These are phyloP conservation scores for Scytalidium lignicola DNA, from an alignment of 2,329 filamentous ascomycete species.

Conservation along the genomic window DNA sequence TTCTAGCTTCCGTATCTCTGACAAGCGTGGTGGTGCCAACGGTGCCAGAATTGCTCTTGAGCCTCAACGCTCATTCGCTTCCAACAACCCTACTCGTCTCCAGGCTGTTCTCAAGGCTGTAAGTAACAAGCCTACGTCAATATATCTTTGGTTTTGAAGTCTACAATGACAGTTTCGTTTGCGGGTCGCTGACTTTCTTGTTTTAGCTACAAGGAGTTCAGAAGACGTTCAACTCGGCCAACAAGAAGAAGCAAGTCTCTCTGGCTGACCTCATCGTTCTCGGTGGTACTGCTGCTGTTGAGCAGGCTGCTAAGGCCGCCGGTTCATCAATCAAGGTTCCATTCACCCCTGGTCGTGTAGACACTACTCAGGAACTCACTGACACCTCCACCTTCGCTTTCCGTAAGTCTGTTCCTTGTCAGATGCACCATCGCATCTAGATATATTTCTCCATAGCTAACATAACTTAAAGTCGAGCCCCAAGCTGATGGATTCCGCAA, in stretches of 20 bases:
- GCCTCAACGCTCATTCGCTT: conserved; percentile 50
- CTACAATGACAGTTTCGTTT: neutral
- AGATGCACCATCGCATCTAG: neutral
- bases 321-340: conserved; percentile 37
- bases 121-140: conserved; percentile 1
- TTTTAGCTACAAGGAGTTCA: conserved; percentile 29
- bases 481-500: conserved; percentile 54
- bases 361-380: conserved; percentile 52
- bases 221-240: conserved; percentile 48
- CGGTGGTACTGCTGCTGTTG: conserved; percentile 48
- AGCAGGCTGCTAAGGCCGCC: conserved; percentile 40
- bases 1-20: conserved; percentile 47
- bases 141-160: neutral
- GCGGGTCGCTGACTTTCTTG: neutral
- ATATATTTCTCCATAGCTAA: too few relatives aligned
- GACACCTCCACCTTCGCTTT: conserved; percentile 47
- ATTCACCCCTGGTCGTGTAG: conserved; percentile 52
- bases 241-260: conserved; percentile 50
- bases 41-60: conserved; percentile 52
- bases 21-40: conserved; percentile 58
- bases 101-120: conserved; percentile 1
- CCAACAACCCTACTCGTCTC: conserved; percentile 49
- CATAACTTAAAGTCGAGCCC: conserved; percentile 36
- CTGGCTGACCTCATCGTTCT: conserved; percentile 55
- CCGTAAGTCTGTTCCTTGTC: conserved; percentile 15